Evolutionary conservation across 108 stramenopile species (phyloP).

Genomic region (Nannochloropsis oceanica): DNA sequence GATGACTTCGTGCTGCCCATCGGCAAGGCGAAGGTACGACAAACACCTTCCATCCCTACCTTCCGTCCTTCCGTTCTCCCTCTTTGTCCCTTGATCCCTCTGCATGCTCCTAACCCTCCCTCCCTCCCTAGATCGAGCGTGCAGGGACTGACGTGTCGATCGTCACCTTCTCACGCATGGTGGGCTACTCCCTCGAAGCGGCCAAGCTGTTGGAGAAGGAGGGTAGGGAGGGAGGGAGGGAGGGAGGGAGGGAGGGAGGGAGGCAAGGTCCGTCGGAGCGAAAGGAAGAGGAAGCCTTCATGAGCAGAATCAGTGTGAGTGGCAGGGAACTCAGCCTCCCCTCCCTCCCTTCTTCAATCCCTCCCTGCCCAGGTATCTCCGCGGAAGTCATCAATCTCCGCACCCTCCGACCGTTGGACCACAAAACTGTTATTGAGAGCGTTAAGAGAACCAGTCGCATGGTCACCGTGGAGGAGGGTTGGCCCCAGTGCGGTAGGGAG

Average conservation of each 20-base stretch:
- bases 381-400: constrained; percentile 87
- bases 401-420: constrained; percentile 85
- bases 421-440: constrained; percentile 72
- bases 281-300: no score
- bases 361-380: not conserved
- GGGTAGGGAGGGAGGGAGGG: constrained; percentile 59
- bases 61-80: not conserved
- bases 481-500: constrained; percentile 53
- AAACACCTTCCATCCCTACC: not conserved
- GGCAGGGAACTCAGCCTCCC: not conserved
- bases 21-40: constrained; percentile 58
- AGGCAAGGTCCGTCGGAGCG: no score
- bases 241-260: no score
- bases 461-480: constrained; percentile 87
- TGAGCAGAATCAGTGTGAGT: no score
- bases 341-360: not conserved
- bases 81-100: not conserved
- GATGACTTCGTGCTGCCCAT: constrained; percentile 77
- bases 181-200: constrained; percentile 76
- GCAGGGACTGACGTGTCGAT: constrained; percentile 91
- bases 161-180: constrained; percentile 76
- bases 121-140: constrained; percentile 34
- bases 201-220: constrained; percentile 62
- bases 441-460: constrained; percentile 90
- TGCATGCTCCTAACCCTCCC: not conserved